Conservation (phyloP, 192 early-diverging fungal species). For the Coemansia sp. region DNA sequence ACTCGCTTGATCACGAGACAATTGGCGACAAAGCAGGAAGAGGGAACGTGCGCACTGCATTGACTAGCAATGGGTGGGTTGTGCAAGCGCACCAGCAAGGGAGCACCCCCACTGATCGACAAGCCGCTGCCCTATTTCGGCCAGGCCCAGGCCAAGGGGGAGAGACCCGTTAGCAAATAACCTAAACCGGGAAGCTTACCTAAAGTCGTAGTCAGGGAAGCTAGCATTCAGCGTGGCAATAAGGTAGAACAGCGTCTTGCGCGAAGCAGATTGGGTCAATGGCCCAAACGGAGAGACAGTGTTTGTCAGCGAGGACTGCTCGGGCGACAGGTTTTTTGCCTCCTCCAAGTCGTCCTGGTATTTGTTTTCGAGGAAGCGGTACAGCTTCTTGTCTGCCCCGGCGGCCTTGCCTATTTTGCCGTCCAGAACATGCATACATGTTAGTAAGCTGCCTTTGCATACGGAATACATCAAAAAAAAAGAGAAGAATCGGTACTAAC, state of each 20-base stretch:
- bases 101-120: slow-evolving; percentile 2
- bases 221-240: slow-evolving; percentile 95
- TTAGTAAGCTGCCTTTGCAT: too few species aligned
- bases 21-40: neutral
- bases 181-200: slow-evolving; percentile 48
- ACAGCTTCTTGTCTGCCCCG: slow-evolving; percentile 92
- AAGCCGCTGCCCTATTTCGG: neutral
- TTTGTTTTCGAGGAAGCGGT: slow-evolving; percentile 83
- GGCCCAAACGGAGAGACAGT: slow-evolving; percentile 88
- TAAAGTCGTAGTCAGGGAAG: slow-evolving; percentile 98
- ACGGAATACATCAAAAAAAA: too few species aligned
- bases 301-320: slow-evolving; percentile 65
- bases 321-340: slow-evolving; percentile 66
- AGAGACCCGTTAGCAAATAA: too few species aligned
- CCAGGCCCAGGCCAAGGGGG: slow-evolving; percentile 3
- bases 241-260: slow-evolving; percentile 92
- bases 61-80: slow-evolving; percentile 1
- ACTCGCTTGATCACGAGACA: slow-evolving; percentile 5
- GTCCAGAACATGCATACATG: neutral
- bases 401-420: slow-evolving; percentile 81
- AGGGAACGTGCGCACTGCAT: slow-evolving; percentile 1
- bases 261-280: slow-evolving; percentile 78
- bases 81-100: neutral
- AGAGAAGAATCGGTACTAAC: too few species aligned
- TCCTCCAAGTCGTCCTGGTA: slow-evolving; percentile 71